Evolutionary conservation across 306 rosid species (phyloP).

Genomic region (Ochetophila trinervis): DNA sequence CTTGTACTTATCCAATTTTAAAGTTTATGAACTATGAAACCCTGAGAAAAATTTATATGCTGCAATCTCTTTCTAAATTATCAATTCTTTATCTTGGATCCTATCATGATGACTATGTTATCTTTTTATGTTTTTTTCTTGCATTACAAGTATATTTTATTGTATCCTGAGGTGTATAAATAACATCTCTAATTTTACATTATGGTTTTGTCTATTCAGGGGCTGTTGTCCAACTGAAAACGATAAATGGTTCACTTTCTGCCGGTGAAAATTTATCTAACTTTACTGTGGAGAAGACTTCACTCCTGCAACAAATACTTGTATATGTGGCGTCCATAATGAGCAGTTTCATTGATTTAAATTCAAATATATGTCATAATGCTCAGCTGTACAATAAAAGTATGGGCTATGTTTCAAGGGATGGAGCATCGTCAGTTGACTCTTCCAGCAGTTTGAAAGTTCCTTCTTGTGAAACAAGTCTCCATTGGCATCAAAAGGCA

Average conservation of each 20-base stretch:
- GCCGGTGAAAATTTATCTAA: conserved; percentile 64
- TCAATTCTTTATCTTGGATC: neutral
- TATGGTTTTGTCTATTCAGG: conserved; percentile 49
- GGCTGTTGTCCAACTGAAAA: conserved; percentile 88
- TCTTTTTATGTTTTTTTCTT: neutral
- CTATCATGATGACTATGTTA: neutral
- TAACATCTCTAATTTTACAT: conserved; percentile 24
- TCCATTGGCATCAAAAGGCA: conserved; percentile 88
- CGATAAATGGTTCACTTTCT: conserved; percentile 64
- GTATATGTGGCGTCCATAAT: conserved; percentile 68
- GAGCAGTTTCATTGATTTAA: conserved; percentile 64
- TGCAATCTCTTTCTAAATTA: neutral
- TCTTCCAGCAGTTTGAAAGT: conserved; percentile 54
- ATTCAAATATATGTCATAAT: conserved; percentile 51
- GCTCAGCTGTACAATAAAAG: conserved; percentile 51
- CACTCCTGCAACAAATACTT: conserved; percentile 74
- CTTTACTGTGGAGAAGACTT: conserved; percentile 52
- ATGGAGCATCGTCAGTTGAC: conserved; percentile 39
- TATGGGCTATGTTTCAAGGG: conserved; percentile 35
- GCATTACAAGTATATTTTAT: neutral
- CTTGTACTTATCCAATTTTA: neutral
- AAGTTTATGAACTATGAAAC: too few species aligned
- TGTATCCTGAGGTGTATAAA: neutral
- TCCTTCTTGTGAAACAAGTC: conserved; percentile 57
- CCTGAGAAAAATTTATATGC: too few species aligned